Evolutionary conservation across 2,329 filamentous ascomycete genomes (phyloP).

Genomic region (Xylaria arbuscula): DNA sequence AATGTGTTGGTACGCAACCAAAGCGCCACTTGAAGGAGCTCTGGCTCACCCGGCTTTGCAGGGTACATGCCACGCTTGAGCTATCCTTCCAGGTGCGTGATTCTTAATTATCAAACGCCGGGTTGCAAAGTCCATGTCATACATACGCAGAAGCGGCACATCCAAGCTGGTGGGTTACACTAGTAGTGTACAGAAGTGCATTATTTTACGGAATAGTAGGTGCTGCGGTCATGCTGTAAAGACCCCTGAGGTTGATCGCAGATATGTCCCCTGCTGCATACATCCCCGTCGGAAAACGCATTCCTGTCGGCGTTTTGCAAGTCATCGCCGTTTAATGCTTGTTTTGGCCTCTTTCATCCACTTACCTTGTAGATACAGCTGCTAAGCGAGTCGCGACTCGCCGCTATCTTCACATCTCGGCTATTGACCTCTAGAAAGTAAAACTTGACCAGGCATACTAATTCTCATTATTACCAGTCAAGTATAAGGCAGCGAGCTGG

Average conservation of each 20-base stretch:
- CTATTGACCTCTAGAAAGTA: neutral
- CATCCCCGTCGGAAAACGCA: conserved; percentile 17
- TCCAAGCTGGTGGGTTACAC: conserved; percentile 1
- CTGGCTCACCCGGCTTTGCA: neutral
- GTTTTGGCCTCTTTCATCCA: neutral
- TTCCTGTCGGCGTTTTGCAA: neutral
- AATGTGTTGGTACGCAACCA: neutral
- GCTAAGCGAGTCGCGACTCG: neutral
- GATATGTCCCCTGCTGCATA: conserved; percentile 19
- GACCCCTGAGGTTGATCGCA: conserved; percentile 2
- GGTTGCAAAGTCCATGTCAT: conserved; percentile 13
- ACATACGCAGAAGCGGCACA: conserved; percentile 24
- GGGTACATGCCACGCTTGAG: conserved; percentile 3
- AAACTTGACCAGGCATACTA: neutral
- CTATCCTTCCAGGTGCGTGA: conserved; percentile 11
- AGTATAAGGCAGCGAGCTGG: neutral
- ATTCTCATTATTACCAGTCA: conserved; percentile 8
- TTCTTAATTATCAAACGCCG: neutral
- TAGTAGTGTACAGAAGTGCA: neutral
- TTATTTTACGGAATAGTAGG: neutral
- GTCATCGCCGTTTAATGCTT: conserved; percentile 1
- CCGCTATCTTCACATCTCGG: neutral
- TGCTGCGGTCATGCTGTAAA: neutral
- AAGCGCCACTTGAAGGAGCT: neutral
- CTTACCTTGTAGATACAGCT: conserved; percentile 1